Base-by-base conservation (phyloP, 768 basidiomycete genomes). In the Roridomyces roridus region DNA sequence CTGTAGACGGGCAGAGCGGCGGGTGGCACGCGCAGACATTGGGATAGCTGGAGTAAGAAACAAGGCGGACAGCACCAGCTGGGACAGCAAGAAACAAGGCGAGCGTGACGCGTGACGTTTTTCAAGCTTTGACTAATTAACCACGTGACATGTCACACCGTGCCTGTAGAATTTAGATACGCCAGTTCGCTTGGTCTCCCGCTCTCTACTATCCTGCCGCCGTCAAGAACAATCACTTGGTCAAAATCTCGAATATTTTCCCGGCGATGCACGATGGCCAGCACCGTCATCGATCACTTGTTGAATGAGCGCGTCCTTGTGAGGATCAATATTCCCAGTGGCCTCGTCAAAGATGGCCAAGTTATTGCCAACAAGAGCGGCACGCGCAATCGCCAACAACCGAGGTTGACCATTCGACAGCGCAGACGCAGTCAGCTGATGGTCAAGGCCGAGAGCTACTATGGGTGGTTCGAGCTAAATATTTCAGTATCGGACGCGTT, bases 281-380 rank as follows among this genome's bases (percentile, higher is more conserved):
- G 67, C 20, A 84, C 59, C 0, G 85, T 85, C n/a, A n/a, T n/a
- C n/a, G n/a, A n/a, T n/a, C n/a, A 74, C 74, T 28, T 70, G 65
- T 55, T 86, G 85, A 55, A 87, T 85, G 67, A 79, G 80, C 11
- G 75, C 68, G 67, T 85, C 84, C 3, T 83, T 85, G 55, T 79
- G 79, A 7, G 74, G 67, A 57, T 81, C 78, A n/a, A 68, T 65
- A 6, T 60, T 63, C n/a, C 68, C 65, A 0, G 70, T 70, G 5
- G 66, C 67, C 59, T 84, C 84, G 59, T 86, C 85, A 12, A 86
- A 72, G 0, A 86, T 72, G 34, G 84, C 79, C 28, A 85, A 76
- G 55, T 77, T 77, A 46, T 76, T 74, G 57, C 83, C 75, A 62
- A 82, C 80, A 20, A 85, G 84, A 1, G 86, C 67, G 2, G 84